Evolutionary conservation across 2,329 filamentous ascomycete species (phyloP), one percentile per base, ranked within the genome.

Genomic region (Leptographium wingfieldii): DNA sequence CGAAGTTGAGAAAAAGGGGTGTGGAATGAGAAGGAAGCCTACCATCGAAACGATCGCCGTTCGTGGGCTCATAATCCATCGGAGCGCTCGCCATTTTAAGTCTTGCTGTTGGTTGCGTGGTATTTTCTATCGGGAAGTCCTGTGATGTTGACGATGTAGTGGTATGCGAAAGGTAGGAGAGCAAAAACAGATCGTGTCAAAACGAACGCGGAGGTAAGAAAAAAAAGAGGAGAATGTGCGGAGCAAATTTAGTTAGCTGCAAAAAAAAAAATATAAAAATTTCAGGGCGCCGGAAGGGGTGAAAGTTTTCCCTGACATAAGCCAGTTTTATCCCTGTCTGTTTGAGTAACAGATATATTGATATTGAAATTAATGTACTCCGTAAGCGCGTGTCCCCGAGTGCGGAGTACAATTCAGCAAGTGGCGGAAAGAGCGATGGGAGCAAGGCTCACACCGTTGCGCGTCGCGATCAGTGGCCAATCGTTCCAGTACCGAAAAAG

Each of bases 21-120:
- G 58, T 43, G 14, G 54, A 51, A 67, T 7, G 5, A 22, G 22
- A n/a, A 6, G 55, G 56, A 48, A 43, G 5, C 77, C 67, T 74
- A 86, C 84, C 84, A 69, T 86, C 83, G 66, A 84, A 86, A 63
- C 80, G 82, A 72, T 85, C 81, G 68, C 82, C 82, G 68, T 83
- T 85, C 65, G 83, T 81, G 70, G 80, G 81, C 72, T 87, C 84
- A 72, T 87, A 87, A 69, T 87, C 84, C 84, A 87, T 87, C 65
- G 82, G 80, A 51, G 81, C 83, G 64, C 82, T 84, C 60, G 81
- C 81, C 81, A 84, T 84, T 49, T 62, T 67, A 55, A 25, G n/a
- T 27, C 25, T 58, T 54, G 14, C 9, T 25, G 55, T 27, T 55
- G 31, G 27, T 43, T n/a, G 49, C 22, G 35, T 10, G 25, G 40